Evolutionary conservation across 1,284 basidiomycete genomes (phyloP).

Genomic region (Heterobasidion irregulare): DNA sequence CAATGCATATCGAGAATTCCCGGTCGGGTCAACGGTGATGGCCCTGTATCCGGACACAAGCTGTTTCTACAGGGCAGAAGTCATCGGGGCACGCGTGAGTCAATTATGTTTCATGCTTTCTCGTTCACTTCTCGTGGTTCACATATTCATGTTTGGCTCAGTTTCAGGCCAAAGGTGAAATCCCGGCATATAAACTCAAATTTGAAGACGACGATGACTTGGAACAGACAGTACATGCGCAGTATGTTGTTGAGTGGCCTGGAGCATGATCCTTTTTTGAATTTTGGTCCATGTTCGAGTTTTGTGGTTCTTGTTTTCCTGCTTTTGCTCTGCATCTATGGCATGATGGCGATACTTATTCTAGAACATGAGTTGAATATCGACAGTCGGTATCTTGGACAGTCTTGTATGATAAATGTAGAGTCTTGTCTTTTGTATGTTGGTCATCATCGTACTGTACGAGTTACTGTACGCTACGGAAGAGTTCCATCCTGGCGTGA

Average conservation of each 20-base stretch:
- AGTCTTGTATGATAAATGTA: too few relatives aligned
- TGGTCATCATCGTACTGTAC: too few relatives aligned
- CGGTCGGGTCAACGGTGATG: slow-evolving; percentile 65
- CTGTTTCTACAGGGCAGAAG: slow-evolving; percentile 79
- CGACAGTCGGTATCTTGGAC: too few relatives aligned
- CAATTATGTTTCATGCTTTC: slow-evolving; percentile 38
- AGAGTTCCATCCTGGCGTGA: too few relatives aligned
- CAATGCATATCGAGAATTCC: slow-evolving; percentile 62
- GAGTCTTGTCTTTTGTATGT: too few relatives aligned
- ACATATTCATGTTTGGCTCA: slow-evolving; percentile 13
- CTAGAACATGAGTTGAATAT: too few relatives aligned
- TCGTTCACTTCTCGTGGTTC: slow-evolving; percentile 6
- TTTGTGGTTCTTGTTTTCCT: neutral
- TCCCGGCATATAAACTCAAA: slow-evolving; percentile 60
- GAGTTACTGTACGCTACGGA: too few relatives aligned
- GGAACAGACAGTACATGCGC: slow-evolving; percentile 60
- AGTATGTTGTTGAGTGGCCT: slow-evolving; percentile 74
- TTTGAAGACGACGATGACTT: slow-evolving; percentile 81
- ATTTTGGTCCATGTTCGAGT: neutral
- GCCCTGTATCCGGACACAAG: slow-evolving; percentile 81
- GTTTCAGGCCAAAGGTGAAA: slow-evolving; percentile 28
- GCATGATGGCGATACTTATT: too few relatives aligned
- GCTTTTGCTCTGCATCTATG: neutral
- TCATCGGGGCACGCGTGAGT: slow-evolving; percentile 57
- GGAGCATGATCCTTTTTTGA: slow-evolving; percentile 16